Conservation (phyloP, 2,329 filamentous ascomycete genomes). For the Colletotrichum falcatum region DNA sequence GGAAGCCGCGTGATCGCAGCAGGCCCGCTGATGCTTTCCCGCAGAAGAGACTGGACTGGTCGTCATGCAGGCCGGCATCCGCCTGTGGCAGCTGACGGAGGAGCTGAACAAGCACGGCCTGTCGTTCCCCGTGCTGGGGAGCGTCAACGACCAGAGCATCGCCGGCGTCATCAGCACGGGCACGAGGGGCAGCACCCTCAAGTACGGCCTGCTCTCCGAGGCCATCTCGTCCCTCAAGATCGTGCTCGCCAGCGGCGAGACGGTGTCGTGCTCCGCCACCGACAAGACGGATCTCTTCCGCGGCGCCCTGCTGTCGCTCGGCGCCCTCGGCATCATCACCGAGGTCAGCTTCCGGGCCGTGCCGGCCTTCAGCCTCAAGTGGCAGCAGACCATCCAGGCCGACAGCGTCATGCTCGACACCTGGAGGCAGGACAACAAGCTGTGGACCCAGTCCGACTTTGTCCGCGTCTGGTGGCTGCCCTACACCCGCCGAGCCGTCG, state of each 20-base stretch:
- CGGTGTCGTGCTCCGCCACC: slow-evolving; percentile 75
- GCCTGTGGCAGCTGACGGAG: slow-evolving; percentile 79
- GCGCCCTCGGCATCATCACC: slow-evolving; percentile 89
- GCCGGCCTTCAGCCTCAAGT: slow-evolving; percentile 83
- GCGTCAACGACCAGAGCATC: slow-evolving; percentile 94
- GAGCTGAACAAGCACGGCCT: slow-evolving; percentile 81
- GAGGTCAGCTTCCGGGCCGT: slow-evolving; percentile 89
- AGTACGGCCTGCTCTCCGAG: slow-evolving; percentile 87
- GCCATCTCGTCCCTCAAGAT: slow-evolving; percentile 80
- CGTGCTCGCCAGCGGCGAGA: slow-evolving; percentile 83
- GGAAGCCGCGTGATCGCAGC: background rate
- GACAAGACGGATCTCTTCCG: slow-evolving; percentile 85
- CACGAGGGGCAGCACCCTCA: slow-evolving; percentile 91
- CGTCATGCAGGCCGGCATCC: slow-evolving; percentile 88
- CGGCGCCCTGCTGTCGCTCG: slow-evolving; percentile 87
- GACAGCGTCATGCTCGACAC: slow-evolving; percentile 75
- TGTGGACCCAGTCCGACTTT: slow-evolving; percentile 91
- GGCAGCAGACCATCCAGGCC: slow-evolving; percentile 83
- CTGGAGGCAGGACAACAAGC: slow-evolving; percentile 75
- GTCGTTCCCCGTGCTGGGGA: slow-evolving; percentile 91
- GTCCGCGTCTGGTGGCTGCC: slow-evolving; percentile 98
- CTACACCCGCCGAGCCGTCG: slow-evolving; percentile 86
- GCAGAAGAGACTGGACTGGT: slow-evolving; percentile 72
- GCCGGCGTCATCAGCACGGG: slow-evolving; percentile 93
- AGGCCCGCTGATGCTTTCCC: background rate